Evolutionary conservation across 495 filamentous ascomycete species (phyloP), one percentile per base, ranked within the genome.

Genomic region (Chaetomium cochliodes): DNA sequence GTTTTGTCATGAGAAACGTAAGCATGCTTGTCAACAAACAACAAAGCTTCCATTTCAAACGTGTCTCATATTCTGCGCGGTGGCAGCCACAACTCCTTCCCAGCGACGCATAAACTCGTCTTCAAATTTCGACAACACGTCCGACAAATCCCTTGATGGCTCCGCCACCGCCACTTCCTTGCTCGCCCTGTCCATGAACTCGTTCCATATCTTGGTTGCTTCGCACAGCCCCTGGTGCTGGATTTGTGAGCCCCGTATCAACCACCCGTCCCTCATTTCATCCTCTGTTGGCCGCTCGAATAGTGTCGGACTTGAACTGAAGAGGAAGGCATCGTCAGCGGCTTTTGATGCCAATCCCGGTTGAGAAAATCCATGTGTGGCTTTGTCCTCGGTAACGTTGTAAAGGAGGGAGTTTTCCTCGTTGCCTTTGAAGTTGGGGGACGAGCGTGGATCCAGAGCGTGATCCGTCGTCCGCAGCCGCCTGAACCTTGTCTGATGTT

Each of bases 131-230:
- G 62, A 41, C 57, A 66, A 62, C 1, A 66, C 51, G 15, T 56
- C 58, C 23, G 50, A 33, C 12, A 59, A 52, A 22, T 69, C 64
- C 9, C 62, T 47, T 8, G 47, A n/a, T 39, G 59, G 28, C 2
- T 64, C 58, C 9, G 60, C 39, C 12, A 50, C 46, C 2, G 66
- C 54, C 30, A 64, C 59, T 25, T 66, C 73, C 2, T 41, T 58
- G 30, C 16, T 22, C 11, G 57, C 70, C 30, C 46, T 70, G 39
- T 65, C 54, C 65, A 72, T 67, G n/a, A 72, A 60, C 0, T 70
- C 71, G 22, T 70, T 55, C 70, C 71, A 74, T 28, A 74, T 23
- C 25, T 22, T 66, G 9, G 62, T 70, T 5, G 69, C 73, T 22
- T 69, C 46, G 18, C 25, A 49, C 8, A 74, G 22, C 8, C 69